Evolutionary conservation across 2,329 filamentous ascomycete species (phyloP).

Genomic region (Geosmithia putterillii): DNA sequence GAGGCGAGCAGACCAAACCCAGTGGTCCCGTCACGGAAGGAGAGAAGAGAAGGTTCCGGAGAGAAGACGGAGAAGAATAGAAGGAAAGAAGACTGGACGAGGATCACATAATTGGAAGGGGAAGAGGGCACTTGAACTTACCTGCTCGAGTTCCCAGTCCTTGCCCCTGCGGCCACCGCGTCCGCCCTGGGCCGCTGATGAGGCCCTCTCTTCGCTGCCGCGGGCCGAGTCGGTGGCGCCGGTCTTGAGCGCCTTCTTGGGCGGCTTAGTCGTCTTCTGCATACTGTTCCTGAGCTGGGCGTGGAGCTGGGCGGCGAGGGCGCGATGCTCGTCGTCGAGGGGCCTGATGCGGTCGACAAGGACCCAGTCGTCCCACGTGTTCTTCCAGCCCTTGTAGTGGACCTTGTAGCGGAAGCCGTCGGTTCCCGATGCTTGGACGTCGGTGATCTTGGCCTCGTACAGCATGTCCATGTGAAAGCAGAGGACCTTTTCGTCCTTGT

Average conservation of each 20-base stretch:
- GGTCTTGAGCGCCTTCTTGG: conserved; percentile 30
- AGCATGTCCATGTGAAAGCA: conserved; percentile 97
- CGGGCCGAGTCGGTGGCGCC: conserved; percentile 37
- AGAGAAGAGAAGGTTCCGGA: too few species aligned
- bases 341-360: conserved; percentile 86
- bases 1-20: too few species aligned
- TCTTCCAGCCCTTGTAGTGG: conserved; percentile 99
- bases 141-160: conserved; percentile 75
- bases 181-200: conserved; percentile 44
- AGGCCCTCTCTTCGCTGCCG: conserved; percentile 67
- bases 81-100: background rate
- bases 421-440: conserved; percentile 50
- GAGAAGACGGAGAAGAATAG: background rate
- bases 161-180: conserved; percentile 63
- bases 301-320: conserved; percentile 65
- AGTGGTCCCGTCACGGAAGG: too few species aligned
- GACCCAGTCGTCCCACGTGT: conserved; percentile 99
- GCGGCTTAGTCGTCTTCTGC: conserved; percentile 38
- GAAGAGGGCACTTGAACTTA: conserved; percentile 25
- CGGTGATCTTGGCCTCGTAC: conserved; percentile 93
- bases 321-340: conserved; percentile 88
- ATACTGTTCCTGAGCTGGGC: conserved; percentile 53
- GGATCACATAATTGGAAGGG: background rate
- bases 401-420: conserved; percentile 77
- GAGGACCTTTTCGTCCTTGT: conserved; percentile 84